Percentiles rank a stretch among this genome's conserved stretches.
phyloP scores from a whole-genome alignment of 202 grass and related monocot species.

The Zizania palustris region DNA sequence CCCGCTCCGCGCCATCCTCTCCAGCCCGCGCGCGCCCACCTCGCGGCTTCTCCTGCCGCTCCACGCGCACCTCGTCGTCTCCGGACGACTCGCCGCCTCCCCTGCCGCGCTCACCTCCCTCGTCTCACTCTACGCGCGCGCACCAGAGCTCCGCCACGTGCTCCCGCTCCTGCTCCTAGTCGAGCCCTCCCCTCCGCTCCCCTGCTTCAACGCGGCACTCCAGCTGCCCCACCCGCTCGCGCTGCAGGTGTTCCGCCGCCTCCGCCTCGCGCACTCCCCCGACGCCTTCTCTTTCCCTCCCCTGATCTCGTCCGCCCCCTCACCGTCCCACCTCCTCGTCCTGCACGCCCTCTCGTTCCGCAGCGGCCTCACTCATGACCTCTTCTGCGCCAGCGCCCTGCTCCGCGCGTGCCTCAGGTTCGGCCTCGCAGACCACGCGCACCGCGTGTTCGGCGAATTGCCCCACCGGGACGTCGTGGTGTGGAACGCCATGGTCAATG shows the following conservation, averaged over 20 bases:
- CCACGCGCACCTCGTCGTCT: slow-evolving; percentile 55
- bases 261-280: slow-evolving; percentile 53
- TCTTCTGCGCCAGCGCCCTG: slow-evolving; percentile 72
- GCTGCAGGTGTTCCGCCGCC: slow-evolving; percentile 52
- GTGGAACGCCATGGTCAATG: slow-evolving; percentile 83
- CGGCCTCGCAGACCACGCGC: slow-evolving; percentile 52
- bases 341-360: slow-evolving; percentile 54
- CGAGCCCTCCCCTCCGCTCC: slow-evolving; percentile 42
- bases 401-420: slow-evolving; percentile 41
- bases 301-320: slow-evolving; percentile 28
- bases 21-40: neutral
- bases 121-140: slow-evolving; percentile 57
- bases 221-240: slow-evolving; percentile 49
- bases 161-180: slow-evolving; percentile 39
- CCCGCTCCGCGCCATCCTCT: slow-evolving; percentile 39
- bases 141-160: slow-evolving; percentile 28
- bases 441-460: slow-evolving; percentile 69
- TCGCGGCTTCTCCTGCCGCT: slow-evolving; percentile 40
- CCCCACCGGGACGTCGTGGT: slow-evolving; percentile 54
- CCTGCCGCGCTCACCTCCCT: slow-evolving; percentile 52
- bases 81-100: slow-evolving; percentile 43
- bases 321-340: slow-evolving; percentile 39
- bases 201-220: slow-evolving; percentile 64
- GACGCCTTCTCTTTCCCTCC: slow-evolving; percentile 63
- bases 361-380: slow-evolving; percentile 33